Conservation (phyloP, 768 basidiomycete species). For the Xerocomellus intermedius region DNA sequence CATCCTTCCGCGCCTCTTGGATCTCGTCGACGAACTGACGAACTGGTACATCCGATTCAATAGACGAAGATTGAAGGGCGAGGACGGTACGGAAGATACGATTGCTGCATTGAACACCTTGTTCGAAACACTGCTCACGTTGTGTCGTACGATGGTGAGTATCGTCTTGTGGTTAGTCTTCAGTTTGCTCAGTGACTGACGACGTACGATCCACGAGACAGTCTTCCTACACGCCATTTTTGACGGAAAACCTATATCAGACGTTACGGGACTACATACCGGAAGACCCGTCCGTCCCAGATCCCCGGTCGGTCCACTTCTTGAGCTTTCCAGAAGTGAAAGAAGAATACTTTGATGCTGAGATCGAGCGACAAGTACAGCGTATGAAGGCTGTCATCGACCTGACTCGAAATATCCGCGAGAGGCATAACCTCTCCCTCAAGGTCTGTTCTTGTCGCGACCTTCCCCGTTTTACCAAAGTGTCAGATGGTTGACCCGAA, state of each 20-base stretch:
- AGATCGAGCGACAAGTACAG: constrained; percentile 91
- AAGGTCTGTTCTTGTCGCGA: constrained; percentile 56
- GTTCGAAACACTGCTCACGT: constrained; percentile 91
- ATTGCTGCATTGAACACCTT: constrained; percentile 87
- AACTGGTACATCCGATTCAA: constrained; percentile 99
- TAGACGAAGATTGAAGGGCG: constrained; percentile 91
- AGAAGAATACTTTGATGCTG: constrained; percentile 90
- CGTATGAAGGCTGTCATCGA: constrained; percentile 96
- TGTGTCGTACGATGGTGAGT: constrained; percentile 92
- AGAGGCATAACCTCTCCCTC: constrained; percentile 79
- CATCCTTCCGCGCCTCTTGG: constrained; percentile 90
- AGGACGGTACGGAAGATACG: constrained; percentile 88
- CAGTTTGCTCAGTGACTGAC: background rate
- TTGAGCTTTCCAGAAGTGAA: constrained; percentile 90
- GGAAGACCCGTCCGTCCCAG: constrained; percentile 62
- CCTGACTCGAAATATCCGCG: constrained; percentile 83
- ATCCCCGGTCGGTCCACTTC: constrained; percentile 94
- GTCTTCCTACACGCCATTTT: constrained; percentile 98
- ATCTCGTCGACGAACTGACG: constrained; percentile 92
- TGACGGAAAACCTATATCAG: constrained; percentile 96
- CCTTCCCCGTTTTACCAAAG: background rate
- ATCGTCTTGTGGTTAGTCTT: background rate
- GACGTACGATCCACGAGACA: constrained; percentile 28
- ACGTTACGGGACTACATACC: constrained; percentile 84
- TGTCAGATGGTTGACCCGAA: background rate